Percentiles rank a stretch among this genome's conserved stretches.
phyloP scores from a whole-genome alignment of 2,329 filamentous ascomycete genomes.

The Aciculosporium take region DNA sequence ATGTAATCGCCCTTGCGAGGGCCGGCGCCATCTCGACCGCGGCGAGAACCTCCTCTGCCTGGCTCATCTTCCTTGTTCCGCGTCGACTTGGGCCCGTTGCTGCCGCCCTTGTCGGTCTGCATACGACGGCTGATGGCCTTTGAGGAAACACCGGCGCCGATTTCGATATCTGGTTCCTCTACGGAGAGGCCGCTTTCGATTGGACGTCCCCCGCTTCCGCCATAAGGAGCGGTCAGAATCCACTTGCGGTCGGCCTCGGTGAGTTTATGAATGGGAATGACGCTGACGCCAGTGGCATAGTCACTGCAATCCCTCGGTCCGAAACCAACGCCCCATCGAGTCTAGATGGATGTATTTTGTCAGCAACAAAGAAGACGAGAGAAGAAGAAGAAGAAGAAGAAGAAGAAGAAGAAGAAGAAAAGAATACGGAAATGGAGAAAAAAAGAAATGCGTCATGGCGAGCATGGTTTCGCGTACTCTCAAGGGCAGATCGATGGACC shows the following conservation, averaged over 20 bases:
- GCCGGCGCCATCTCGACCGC: slow-evolving; percentile 10
- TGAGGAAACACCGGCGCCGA: slow-evolving; percentile 89
- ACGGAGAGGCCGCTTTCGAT: slow-evolving; percentile 78
- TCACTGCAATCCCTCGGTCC: slow-evolving; percentile 95
- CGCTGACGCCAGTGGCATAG: slow-evolving; percentile 78
- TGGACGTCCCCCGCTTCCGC: slow-evolving; percentile 71
- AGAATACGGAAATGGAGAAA: too few species aligned
- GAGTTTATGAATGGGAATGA: slow-evolving; percentile 83
- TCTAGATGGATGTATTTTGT: slow-evolving; percentile 34
- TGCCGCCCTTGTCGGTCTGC: slow-evolving; percentile 53
- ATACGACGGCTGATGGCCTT: slow-evolving; percentile 65
- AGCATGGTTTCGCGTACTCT: slow-evolving; percentile 38
- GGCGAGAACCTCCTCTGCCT: slow-evolving; percentile 14
- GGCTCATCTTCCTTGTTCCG: slow-evolving; percentile 26
- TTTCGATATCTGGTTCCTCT: slow-evolving; percentile 97
- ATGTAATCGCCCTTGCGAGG: slow-evolving; percentile 10
- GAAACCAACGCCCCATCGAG: slow-evolving; percentile 94
- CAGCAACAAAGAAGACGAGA: background rate
- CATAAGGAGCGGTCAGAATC: slow-evolving; percentile 87
- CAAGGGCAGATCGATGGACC: slow-evolving; percentile 57
- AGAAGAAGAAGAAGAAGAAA: too few species aligned
- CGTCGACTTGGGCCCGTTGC: slow-evolving; percentile 51
- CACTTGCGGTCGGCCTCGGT: slow-evolving; percentile 96
- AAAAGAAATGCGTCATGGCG: too few species aligned
- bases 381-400: too few species aligned